Base-by-base conservation (phyloP, 352 stramenopile genomes). In the Globisporangium takayamanum region DNA sequence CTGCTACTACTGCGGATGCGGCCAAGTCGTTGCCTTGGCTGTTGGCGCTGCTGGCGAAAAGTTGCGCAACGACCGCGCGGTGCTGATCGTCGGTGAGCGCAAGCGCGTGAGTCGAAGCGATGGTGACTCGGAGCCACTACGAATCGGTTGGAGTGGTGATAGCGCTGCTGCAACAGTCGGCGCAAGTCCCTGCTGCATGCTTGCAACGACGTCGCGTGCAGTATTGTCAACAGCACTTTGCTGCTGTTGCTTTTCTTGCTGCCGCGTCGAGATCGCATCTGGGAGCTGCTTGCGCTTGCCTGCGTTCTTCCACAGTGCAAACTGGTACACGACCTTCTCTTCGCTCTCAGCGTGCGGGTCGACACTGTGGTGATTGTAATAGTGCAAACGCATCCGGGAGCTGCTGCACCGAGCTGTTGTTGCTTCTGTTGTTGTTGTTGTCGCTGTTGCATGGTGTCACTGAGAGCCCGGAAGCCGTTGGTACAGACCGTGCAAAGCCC, bases 261-360 rank as follows among this genome's bases (percentile, higher is more conserved):
- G 65, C 46, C 53, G 59, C 5, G 50, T 68, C 5, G 82, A 74
- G 36, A 88, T 85, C 1, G 80, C 80, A 22, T 78, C 68, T 0
- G 73, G 72, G 12, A 89, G 66, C 7, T 57, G 42, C 54, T 68
- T 69, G 47, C 63, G 78, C 49, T 74, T 71, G 30, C 61, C 48
- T 0, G 78, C 80, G 48, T 79, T 81, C 18, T 75, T 81, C 78
- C 80, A 90, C 5, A 90, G 57, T 8, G 69, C 70, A 59, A 90
- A 90, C 22, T 62, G 67, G 18, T 77, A 78, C 15, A 84, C 65
- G 0, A 62, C 56, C 18, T 77, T 73, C 22, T 63, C 57, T 44
- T 80, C 50, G 3, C 18, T 41, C 5, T 56, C 36, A 15, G 58
- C 60, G 41, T 65, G 48, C 18, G 48, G 2, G 25, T 62, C 57